A percentile compares a stretch with the other conserved stretches of the same genome.
These are phyloP conservation scores for Picea abies DNA, from an alignment of 83 land plant genomes.

Conservation along the genomic window DNA sequence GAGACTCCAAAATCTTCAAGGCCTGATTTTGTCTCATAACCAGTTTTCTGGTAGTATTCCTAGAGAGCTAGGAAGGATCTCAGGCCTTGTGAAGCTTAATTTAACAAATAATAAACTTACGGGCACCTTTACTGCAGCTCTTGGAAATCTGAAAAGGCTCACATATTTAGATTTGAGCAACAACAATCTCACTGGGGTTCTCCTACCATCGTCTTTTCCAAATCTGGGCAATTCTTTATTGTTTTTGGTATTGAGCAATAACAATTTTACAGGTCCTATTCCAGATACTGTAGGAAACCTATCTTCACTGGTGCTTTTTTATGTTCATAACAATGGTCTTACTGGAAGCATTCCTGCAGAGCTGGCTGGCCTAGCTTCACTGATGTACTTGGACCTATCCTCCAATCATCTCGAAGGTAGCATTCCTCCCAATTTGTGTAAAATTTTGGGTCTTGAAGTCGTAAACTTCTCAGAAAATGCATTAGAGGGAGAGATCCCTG, in stretches of 20 bases:
- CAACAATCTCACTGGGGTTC: conserved; percentile 25
- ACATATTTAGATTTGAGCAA: conserved; percentile 25
- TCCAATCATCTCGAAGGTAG: conserved; percentile 45
- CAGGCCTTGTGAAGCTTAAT: conserved; percentile 30
- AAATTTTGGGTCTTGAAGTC: conserved; percentile 23
- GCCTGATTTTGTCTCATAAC: conserved; percentile 53
- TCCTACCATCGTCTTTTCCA: conserved; percentile 5
- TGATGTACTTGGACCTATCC: conserved; percentile 57
- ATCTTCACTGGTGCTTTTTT: conserved; percentile 33
- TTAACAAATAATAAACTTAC: conserved; percentile 30
- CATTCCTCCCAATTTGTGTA: conserved; percentile 25
- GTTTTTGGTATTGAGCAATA: conserved; percentile 46
- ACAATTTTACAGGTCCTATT: conserved; percentile 45
- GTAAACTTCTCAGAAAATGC: conserved; percentile 46
- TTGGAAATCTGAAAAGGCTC: conserved; percentile 26
- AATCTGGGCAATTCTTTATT: conserved; percentile 19
- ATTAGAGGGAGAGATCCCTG: conserved; percentile 25
- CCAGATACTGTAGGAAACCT: conserved; percentile 38
- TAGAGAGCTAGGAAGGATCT: conserved; percentile 32
- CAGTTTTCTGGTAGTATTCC: conserved; percentile 55
- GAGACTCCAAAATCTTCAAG: conserved; percentile 47
- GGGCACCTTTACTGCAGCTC: conserved; percentile 25
- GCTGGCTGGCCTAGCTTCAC: conserved; percentile 40
- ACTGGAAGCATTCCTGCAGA: conserved; percentile 34
- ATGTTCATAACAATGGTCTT: conserved; percentile 45